phyloP scores from a whole-genome alignment of 192 early-diverging fungal species.

The Allomyces macrogynus region DNA sequence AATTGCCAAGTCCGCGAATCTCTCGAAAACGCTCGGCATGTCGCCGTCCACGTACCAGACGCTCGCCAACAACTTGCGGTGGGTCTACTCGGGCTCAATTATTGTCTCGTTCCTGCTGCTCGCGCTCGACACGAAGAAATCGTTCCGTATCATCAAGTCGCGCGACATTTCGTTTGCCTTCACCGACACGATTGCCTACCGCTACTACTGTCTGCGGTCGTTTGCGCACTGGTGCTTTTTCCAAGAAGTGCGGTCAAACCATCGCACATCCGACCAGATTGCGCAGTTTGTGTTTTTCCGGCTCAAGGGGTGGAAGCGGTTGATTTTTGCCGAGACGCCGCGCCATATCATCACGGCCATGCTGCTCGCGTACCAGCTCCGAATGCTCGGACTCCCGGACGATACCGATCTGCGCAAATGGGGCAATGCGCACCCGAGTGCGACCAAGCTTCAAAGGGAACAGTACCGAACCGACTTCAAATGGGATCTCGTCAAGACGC shows the following conservation, averaged over 20 bases:
- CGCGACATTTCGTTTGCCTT: slow-evolving; percentile 58
- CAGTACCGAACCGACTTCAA: slow-evolving; percentile 8
- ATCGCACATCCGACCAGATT: slow-evolving; percentile 37
- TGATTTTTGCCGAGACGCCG: slow-evolving; percentile 62
- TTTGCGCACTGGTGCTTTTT: slow-evolving; percentile 74
- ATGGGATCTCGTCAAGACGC: background rate
- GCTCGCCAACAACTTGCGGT: background rate
- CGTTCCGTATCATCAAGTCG: slow-evolving; percentile 33
- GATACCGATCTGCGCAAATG: slow-evolving; percentile 7
- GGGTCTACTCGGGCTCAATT: slow-evolving; percentile 25
- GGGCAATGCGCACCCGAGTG: slow-evolving; percentile 3
- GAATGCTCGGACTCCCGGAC: slow-evolving; percentile 8
- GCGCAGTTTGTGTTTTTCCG: slow-evolving; percentile 75
- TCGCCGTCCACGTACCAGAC: background rate
- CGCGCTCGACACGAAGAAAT: slow-evolving; percentile 45
- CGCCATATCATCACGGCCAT: slow-evolving; percentile 49
- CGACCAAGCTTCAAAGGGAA: slow-evolving; percentile 11
- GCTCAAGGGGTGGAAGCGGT: slow-evolving; percentile 69
- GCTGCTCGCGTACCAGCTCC: slow-evolving; percentile 14
- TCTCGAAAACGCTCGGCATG: slow-evolving; percentile 15
- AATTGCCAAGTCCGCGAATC: background rate
- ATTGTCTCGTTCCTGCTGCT: slow-evolving; percentile 45
- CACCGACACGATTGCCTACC: slow-evolving; percentile 50
- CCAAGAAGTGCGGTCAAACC: slow-evolving; percentile 39
- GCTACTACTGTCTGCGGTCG: slow-evolving; percentile 47